These are phyloP conservation scores for Cyphellophora europaea DNA, from an alignment of 2,329 filamentous ascomycete genomes.

Conservation along the genomic window DNA sequence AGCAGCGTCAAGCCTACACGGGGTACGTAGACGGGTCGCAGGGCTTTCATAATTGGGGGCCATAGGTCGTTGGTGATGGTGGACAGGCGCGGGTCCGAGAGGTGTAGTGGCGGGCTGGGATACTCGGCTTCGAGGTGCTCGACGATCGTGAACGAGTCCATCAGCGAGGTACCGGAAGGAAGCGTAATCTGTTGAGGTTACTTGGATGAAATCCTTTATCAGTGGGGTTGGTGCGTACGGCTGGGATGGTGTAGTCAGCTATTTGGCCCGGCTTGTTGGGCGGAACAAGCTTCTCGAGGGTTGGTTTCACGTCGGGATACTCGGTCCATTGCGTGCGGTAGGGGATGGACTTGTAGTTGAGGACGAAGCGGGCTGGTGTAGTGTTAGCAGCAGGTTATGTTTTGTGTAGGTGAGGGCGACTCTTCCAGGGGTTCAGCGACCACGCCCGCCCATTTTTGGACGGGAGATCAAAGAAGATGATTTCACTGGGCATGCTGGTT, in stretches of 20 bases:
- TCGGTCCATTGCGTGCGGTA: slow-evolving; percentile 64
- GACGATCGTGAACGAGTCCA: slow-evolving; percentile 57
- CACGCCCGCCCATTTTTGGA: too few relatives aligned
- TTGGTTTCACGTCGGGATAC: slow-evolving; percentile 55
- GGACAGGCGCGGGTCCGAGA: slow-evolving; percentile 43
- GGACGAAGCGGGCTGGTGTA: slow-evolving; percentile 48
- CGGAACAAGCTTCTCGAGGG: slow-evolving; percentile 46
- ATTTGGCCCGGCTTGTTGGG: neutral
- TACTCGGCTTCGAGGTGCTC: slow-evolving; percentile 48
- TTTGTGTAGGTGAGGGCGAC: too few relatives aligned
- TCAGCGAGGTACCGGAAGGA: slow-evolving; percentile 49
- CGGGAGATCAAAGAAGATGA: too few relatives aligned
- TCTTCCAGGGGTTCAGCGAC: slow-evolving; percentile 65
- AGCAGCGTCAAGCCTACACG: slow-evolving; percentile 44
- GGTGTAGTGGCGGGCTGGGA: slow-evolving; percentile 48
- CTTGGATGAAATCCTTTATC: neutral
- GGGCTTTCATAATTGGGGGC: slow-evolving; percentile 19
- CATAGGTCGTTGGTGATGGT: slow-evolving; percentile 38
- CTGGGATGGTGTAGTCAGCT: neutral
- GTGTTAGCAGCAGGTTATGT: slow-evolving; percentile 10
- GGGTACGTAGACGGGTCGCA: slow-evolving; percentile 38
- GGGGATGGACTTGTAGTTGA: slow-evolving; percentile 60
- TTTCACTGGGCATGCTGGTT: too few relatives aligned
- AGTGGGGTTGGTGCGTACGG: neutral
- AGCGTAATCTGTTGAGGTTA: slow-evolving; percentile 34